Conservation (phyloP, 2,329 filamentous ascomycete genomes). For the Calonectria pauciramosa region DNA sequence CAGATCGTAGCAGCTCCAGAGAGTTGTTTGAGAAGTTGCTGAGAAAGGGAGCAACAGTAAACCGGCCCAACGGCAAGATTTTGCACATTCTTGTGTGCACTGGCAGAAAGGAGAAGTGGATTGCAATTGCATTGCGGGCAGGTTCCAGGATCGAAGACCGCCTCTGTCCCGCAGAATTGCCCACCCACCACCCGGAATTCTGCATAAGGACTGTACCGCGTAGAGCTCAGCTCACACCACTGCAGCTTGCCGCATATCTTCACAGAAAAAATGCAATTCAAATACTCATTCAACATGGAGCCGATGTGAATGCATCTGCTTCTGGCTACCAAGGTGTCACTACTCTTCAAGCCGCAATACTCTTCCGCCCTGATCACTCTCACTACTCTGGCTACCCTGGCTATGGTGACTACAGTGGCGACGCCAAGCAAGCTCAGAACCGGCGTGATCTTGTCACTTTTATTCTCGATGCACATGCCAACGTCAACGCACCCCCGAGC, state of each 20-base stretch:
- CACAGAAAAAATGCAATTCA: rapidly evolving
- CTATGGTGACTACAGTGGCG: too few relatives aligned
- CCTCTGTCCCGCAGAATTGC: not conserved
- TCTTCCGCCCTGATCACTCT: too few relatives aligned
- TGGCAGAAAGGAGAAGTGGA: too few relatives aligned
- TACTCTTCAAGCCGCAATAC: not conserved
- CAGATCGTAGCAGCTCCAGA: too few relatives aligned
- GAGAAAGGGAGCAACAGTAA: not conserved
- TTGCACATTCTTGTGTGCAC: not conserved
- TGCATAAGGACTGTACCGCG: too few relatives aligned
- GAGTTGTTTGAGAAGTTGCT: not conserved
- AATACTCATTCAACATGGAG: not conserved
- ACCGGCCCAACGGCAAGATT: not conserved
- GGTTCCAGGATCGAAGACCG: not conserved
- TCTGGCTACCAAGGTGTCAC: not conserved
- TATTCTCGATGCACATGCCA: not conserved
- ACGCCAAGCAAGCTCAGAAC: too few relatives aligned
- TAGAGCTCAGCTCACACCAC: not conserved
- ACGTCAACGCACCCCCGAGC: not conserved
- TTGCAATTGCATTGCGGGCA: not conserved
- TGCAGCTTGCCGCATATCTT: not conserved
- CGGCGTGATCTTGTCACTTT: not conserved
- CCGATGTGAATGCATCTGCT: not conserved
- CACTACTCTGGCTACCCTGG: too few relatives aligned
- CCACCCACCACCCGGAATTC: too few relatives aligned